Base-by-base conservation (phyloP, 2,329 filamentous ascomycete species). In the Cladosporium sp. region DNA sequence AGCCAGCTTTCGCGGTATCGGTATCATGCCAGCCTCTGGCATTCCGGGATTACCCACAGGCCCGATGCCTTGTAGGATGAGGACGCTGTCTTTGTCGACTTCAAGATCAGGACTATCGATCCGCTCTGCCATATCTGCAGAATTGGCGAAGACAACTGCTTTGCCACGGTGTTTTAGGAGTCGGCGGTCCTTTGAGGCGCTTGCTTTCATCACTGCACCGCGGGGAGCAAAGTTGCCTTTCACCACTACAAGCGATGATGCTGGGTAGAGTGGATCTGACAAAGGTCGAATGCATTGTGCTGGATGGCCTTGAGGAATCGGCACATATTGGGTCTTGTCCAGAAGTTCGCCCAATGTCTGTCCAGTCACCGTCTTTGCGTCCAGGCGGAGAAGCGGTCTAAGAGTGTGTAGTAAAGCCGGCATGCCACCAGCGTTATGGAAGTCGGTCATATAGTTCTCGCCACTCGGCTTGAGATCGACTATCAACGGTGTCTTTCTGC, bases 401-500 rank as follows among this genome's bases (percentile, higher is more conserved):
- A 81, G 68, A 0, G 73, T 74, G 57, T 79, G 76, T 22, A 81
- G 61, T 7, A 81, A 63, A 3, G 75, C 75, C 22, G 77, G 63
- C 78, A 81, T 80, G 2, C 79, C 79, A 1, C 79, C 79, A 1
- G 78, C 78, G 57, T 80, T 79, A 60, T 81, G 78, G 56, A 81
- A 81, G 60, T 81, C 79, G 19, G 73, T 77, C 78, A 81, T 81
- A 61, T 80, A 80, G 59, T 80, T 80, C 58, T 79, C 77, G 2
- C 79, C 79, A 55, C 77, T 80, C 0, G 79, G 79, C 59, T 81
- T 81, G 12, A 81, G 66, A 61, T 81, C 79, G 15, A 81, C 71
- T 4, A 81, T 64, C 0, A 81, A 64, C 0, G 79, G 79, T 0
- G 75, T 78, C 9, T 68, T 75, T 15, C 71, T 68, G 3, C 79